Evolutionary conservation across 441 rosid genomes (phyloP).

Genomic region (Gossypium davidsonii): DNA sequence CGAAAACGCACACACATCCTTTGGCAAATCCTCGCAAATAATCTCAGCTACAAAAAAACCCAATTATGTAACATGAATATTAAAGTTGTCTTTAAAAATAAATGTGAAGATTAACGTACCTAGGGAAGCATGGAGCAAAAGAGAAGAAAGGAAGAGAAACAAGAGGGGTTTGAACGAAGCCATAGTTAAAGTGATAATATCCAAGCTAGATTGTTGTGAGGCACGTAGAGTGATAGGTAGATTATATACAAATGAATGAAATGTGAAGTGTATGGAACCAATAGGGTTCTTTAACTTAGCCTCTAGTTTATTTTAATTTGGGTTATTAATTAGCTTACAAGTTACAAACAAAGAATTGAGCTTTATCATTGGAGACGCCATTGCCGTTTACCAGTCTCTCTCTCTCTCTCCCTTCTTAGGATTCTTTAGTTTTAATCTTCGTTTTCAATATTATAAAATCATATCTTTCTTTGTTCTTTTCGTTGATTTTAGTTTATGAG

Average conservation of each 20-base stretch:
- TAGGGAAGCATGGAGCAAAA: conserved; percentile 54
- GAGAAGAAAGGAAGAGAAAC: conserved; percentile 45
- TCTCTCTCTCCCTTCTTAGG: neutral
- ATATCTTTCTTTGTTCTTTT: neutral
- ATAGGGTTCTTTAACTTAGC: neutral
- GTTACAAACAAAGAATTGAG: neutral
- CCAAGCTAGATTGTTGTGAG: neutral
- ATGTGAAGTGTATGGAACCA: too few relatives aligned
- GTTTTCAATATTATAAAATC: neutral
- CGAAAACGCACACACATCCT: conserved; percentile 61
- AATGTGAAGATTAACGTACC: conserved; percentile 23
- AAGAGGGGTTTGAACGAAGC: conserved; percentile 45
- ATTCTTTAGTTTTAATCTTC: neutral
- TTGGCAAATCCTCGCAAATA: conserved; percentile 61
- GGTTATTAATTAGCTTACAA: neutral
- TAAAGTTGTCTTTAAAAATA: neutral
- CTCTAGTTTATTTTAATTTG: neutral
- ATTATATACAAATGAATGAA: too few relatives aligned
- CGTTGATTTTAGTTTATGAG: neutral
- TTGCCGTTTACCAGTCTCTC: conserved; percentile 1
- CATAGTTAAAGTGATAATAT: conserved; percentile 29
- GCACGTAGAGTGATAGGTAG: too few relatives aligned
- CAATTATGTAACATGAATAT: neutral
- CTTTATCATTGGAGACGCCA: conserved; percentile 14
- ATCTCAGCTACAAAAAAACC: conserved; percentile 41